Evolutionary conservation across 805 yeast genomes (phyloP).

Genomic region (Candida caryicola): DNA sequence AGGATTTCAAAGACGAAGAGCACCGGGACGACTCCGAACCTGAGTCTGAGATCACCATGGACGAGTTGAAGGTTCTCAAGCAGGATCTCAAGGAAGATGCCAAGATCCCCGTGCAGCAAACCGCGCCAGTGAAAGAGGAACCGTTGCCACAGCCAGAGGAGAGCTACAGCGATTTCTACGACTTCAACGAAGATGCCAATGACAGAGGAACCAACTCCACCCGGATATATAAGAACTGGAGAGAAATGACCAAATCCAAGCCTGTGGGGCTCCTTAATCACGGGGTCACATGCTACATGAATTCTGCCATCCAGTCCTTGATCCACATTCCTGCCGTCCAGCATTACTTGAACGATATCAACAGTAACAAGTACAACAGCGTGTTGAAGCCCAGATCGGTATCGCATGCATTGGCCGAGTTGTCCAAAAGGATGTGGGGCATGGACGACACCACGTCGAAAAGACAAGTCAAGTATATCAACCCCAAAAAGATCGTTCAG

Average conservation of each 20-base stretch:
- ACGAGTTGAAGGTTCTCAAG: slow-evolving; percentile 8
- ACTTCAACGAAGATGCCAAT: slow-evolving; percentile 50
- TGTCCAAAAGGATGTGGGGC: slow-evolving; percentile 67
- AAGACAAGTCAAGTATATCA: slow-evolving; percentile 48
- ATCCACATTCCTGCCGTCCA: slow-evolving; percentile 88
- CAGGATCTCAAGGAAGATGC: slow-evolving; percentile 19
- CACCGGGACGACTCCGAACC: slow-evolving; percentile 25
- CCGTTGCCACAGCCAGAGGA: not conserved
- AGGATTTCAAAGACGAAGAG: slow-evolving; percentile 7
- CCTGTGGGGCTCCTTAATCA: slow-evolving; percentile 78
- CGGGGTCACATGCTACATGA: slow-evolving; percentile 96
- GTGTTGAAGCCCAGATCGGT: slow-evolving; percentile 56
- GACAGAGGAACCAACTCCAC: slow-evolving; percentile 67
- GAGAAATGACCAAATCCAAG: slow-evolving; percentile 50
- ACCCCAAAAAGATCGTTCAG: slow-evolving; percentile 71
- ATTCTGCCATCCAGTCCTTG: slow-evolving; percentile 89
- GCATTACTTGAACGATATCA: slow-evolving; percentile 72
- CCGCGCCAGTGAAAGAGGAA: not conserved
- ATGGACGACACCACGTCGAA: slow-evolving; percentile 35
- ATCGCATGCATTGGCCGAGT: slow-evolving; percentile 63
- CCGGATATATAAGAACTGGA: slow-evolving; percentile 72
- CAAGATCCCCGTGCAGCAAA: no score
- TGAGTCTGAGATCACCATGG: slow-evolving; percentile 12
- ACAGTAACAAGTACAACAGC: slow-evolving; percentile 48
- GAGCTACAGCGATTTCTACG: slow-evolving; percentile 39